These are phyloP conservation scores for Aspergillus transmontanensis DNA, from an alignment of 2,329 filamentous ascomycete genomes.

Conservation along the genomic window DNA sequence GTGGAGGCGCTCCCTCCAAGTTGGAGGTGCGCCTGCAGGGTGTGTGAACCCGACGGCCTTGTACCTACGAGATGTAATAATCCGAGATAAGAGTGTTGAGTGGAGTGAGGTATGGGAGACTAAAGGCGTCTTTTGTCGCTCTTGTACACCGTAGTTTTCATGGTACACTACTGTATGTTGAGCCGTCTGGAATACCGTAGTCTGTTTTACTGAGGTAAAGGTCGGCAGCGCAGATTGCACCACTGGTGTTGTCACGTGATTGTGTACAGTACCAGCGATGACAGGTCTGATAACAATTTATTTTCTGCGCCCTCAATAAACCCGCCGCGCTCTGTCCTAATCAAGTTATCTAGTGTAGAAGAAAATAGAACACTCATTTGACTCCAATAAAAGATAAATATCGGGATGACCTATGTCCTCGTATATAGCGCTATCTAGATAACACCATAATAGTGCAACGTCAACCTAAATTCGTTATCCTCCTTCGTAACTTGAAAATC, in stretches of 20 bases:
- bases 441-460: not conserved
- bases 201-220: conserved; percentile 8
- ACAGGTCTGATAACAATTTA: not conserved
- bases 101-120: conserved; percentile 17
- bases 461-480: conserved; percentile 31
- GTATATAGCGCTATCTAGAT: not conserved
- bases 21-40: conserved; percentile 29
- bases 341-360: not conserved
- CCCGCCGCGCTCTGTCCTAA: not conserved
- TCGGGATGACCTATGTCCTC: not conserved
- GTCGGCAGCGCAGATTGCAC: conserved; percentile 23
- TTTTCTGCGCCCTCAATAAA: not conserved
- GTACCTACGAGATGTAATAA: not conserved
- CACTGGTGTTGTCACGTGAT: conserved; percentile 10
- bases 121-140: conserved; percentile 38
- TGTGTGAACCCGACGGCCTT: conserved; percentile 12
- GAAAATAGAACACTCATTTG: not conserved
- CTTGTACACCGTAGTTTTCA: conserved; percentile 36
- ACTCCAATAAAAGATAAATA: not conserved
- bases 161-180: conserved; percentile 7
- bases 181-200: conserved; percentile 23
- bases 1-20: conserved; percentile 25
- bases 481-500: conserved; percentile 53
- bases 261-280: not conserved
- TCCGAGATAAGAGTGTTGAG: conserved; percentile 5